Evolutionary conservation across 352 stramenopile species (phyloP).

Genomic region (Phytophthora cactorum): DNA sequence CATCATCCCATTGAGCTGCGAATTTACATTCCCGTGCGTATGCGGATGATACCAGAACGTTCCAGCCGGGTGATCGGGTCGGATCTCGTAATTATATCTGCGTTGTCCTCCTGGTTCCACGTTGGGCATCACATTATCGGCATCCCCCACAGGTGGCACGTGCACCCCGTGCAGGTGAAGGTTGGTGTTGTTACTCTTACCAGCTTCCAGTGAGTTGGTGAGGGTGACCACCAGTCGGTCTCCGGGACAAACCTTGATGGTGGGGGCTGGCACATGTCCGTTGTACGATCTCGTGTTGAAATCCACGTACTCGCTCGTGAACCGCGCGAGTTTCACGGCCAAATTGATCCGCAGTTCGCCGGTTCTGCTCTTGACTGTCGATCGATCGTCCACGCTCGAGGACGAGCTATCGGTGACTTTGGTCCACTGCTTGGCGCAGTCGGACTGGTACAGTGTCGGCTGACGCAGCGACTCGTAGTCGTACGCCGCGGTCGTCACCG

Average conservation of each 20-base stretch:
- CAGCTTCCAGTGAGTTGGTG: conserved; percentile 56
- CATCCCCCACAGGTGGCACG: conserved; percentile 52
- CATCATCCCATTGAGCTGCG: conserved; percentile 79
- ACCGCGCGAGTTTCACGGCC: conserved; percentile 59
- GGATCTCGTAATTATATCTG: conserved; percentile 74
- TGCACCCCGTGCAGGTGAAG: conserved; percentile 80
- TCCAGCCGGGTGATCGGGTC: conserved; percentile 64
- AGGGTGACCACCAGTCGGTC: conserved; percentile 67
- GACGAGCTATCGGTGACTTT: conserved; percentile 27
- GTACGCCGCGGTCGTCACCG: conserved; percentile 20
- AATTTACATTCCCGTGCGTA: conserved; percentile 75
- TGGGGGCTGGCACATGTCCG: conserved; percentile 64
- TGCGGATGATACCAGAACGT: conserved; percentile 89
- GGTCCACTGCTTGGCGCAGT: conserved; percentile 47
- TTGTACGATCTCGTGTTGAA: conserved; percentile 84
- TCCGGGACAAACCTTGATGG: conserved; percentile 77
- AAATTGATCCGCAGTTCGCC: conserved; percentile 67
- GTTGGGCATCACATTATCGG: conserved; percentile 70
- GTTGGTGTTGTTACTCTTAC: conserved; percentile 68
- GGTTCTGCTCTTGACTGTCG: conserved; percentile 45
- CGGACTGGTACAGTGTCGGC: conserved; percentile 48
- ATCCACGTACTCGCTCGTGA: conserved; percentile 74
- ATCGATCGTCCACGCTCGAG: conserved; percentile 24
- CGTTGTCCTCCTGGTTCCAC: conserved; percentile 53
- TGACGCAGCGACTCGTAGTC: conserved; percentile 55